These are phyloP conservation scores for Trypanosoma platydactyli DNA, from an alignment of 208 protist species.

Conservation along the genomic window DNA sequence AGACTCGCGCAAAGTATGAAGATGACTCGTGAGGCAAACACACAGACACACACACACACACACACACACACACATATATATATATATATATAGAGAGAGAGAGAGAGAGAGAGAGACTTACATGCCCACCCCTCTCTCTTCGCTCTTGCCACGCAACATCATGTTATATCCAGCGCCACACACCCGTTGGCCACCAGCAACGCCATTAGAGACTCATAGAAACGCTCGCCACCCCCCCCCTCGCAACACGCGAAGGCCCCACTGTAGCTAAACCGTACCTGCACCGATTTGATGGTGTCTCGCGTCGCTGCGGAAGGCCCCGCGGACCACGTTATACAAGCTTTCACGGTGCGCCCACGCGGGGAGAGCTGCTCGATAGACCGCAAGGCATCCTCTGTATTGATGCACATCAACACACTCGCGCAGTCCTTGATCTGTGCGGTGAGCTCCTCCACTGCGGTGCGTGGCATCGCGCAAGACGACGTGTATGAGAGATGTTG, in stretches of 20 bases:
- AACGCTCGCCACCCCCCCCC: background rate
- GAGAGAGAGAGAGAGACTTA: too few relatives aligned
- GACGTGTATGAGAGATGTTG: background rate
- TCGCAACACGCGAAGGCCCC: conserved; percentile 18
- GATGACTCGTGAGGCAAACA: background rate
- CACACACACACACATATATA: background rate
- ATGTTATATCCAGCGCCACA: background rate
- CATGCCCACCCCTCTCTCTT: too few relatives aligned
- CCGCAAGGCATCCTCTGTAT: conserved; percentile 3
- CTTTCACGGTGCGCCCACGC: conserved; percentile 13
- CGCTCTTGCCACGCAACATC: background rate
- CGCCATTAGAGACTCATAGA: conserved; percentile 24
- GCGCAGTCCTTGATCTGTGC: conserved; percentile 46
- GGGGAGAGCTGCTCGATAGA: conserved; percentile 18
- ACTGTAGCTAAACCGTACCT: conserved; percentile 20
- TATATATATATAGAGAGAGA: background rate
- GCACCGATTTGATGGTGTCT: background rate
- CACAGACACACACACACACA: conserved; percentile 16
- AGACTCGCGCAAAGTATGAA: background rate
- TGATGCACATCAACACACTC: conserved; percentile 37
- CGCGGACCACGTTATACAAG: conserved; percentile 13
- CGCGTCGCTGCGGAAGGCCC: background rate
- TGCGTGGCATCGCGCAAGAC: conserved; percentile 6
- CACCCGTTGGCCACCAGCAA: conserved; percentile 19
- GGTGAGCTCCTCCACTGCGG: conserved; percentile 41